Evolutionary conservation across 2,329 filamentous ascomycete species (phyloP).

Genomic region (Ceratocystis cacaofunesta): DNA sequence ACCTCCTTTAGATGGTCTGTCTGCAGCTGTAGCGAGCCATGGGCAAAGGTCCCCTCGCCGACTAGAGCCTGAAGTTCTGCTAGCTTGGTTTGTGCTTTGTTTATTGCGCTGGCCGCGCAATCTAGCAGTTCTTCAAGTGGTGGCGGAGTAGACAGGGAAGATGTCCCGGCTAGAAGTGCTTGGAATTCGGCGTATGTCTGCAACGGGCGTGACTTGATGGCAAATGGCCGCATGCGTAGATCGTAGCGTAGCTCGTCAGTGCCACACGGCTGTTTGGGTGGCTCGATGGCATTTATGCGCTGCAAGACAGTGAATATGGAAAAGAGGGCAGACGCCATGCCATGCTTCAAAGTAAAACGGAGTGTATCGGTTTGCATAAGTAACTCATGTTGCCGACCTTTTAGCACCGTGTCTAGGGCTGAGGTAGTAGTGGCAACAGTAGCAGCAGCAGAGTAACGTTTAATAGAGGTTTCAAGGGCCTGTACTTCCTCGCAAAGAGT

Average conservation of each 20-base stretch:
- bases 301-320: slow-evolving; percentile 52
- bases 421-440: not conserved
- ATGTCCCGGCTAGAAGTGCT: slow-evolving; percentile 18
- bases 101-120: not conserved
- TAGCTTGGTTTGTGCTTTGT: not conserved
- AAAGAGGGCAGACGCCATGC: slow-evolving; percentile 39
- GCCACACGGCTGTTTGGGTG: slow-evolving; percentile 47
- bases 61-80: not conserved
- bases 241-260: slow-evolving; percentile 58
- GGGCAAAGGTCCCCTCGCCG: not conserved
- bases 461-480: slow-evolving; percentile 16
- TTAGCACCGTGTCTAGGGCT: not conserved
- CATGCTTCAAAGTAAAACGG: slow-evolving; percentile 20
- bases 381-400: not conserved
- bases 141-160: not conserved
- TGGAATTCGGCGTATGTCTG: slow-evolving; percentile 43
- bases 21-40: slow-evolving; percentile 9
- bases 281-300: slow-evolving; percentile 40
- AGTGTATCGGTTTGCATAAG: slow-evolving; percentile 17
- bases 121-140: slow-evolving; percentile 19
- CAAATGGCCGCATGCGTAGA: slow-evolving; percentile 73
- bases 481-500: slow-evolving; percentile 16
- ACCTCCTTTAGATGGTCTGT: not conserved
- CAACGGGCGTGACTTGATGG: slow-evolving; percentile 4
- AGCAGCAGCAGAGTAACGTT: not conserved